These are phyloP conservation scores for Carex littledalei DNA, from an alignment of 176 grass and related monocot species.

Conservation along the genomic window DNA sequence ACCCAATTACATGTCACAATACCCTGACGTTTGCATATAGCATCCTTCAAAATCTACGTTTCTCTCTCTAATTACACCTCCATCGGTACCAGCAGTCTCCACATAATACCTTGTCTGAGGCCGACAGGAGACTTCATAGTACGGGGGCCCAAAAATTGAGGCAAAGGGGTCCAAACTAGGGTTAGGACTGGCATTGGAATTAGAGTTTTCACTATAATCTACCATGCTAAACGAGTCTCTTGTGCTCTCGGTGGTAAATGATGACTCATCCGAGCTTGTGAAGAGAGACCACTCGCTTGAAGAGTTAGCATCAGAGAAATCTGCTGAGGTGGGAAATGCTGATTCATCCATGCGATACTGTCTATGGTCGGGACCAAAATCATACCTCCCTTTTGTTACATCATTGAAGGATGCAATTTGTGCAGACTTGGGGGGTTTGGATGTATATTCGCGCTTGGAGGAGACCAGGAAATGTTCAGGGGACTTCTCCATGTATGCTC, in stretches of 20 bases:
- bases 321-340: conserved; percentile 47
- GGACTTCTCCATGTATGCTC: conserved; percentile 58
- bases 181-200: conserved; percentile 18
- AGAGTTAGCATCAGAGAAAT: conserved; percentile 79
- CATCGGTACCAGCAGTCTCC: conserved; percentile 45
- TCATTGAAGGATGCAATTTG: conserved; percentile 35
- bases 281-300: conserved; percentile 94
- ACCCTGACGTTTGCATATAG: conserved; percentile 85
- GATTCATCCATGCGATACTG: conserved; percentile 32
- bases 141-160: conserved; percentile 75
- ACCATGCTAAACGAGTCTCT: conserved; percentile 90
- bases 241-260: conserved; percentile 96
- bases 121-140: conserved; percentile 45
- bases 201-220: conserved; percentile 66
- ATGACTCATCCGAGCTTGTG: conserved; percentile 96
- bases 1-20: conserved; percentile 67
- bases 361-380: conserved; percentile 49
- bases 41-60: conserved; percentile 61
- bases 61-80: conserved; percentile 86
- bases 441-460: conserved; percentile 28
- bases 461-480: conserved; percentile 29
- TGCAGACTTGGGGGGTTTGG: conserved; percentile 51
- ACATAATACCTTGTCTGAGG: conserved; percentile 70
- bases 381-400: conserved; percentile 39
- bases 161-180: conserved; percentile 49